Conservation (phyloP, 2,329 filamentous ascomycete genomes). For the Xylaria sp. region DNA sequence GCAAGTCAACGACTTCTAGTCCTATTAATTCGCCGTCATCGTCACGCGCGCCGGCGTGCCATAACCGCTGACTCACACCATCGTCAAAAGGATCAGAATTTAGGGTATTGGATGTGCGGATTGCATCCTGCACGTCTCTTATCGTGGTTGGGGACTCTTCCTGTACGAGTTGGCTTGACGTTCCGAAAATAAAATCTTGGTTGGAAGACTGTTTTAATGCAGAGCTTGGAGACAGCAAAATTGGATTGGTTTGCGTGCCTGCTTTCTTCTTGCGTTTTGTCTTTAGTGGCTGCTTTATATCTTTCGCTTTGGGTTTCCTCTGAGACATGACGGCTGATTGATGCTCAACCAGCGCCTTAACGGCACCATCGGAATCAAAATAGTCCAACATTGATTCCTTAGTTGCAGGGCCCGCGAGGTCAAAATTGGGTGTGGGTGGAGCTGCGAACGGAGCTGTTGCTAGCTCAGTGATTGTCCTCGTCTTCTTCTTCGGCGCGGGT, state of each 20-base stretch:
- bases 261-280: slow-evolving; percentile 46
- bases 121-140: slow-evolving; percentile 65
- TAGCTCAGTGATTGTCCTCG: slow-evolving; percentile 77
- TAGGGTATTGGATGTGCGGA: slow-evolving; percentile 61
- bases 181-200: slow-evolving; percentile 84
- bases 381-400: slow-evolving; percentile 53
- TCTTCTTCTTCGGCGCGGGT: slow-evolving; percentile 69
- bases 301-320: slow-evolving; percentile 45
- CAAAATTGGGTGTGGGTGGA: slow-evolving; percentile 44
- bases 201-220: slow-evolving; percentile 68
- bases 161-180: slow-evolving; percentile 78
- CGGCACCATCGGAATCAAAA: slow-evolving; percentile 46
- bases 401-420: slow-evolving; percentile 34
- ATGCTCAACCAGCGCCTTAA: slow-evolving; percentile 43
- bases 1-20: slow-evolving; percentile 65
- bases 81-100: slow-evolving; percentile 47
- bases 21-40: slow-evolving; percentile 67
- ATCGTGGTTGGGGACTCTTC: slow-evolving; percentile 73
- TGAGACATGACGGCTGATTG: slow-evolving; percentile 43
- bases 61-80: slow-evolving; percentile 56
- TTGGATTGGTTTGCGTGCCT: slow-evolving; percentile 48
- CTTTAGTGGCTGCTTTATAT: slow-evolving; percentile 39
- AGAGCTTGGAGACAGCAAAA: slow-evolving; percentile 70
- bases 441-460: slow-evolving; percentile 72
- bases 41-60: slow-evolving; percentile 73